phyloP scores from a whole-genome alignment of 495 filamentous ascomycete genomes.

The Pyronema domesticum region DNA sequence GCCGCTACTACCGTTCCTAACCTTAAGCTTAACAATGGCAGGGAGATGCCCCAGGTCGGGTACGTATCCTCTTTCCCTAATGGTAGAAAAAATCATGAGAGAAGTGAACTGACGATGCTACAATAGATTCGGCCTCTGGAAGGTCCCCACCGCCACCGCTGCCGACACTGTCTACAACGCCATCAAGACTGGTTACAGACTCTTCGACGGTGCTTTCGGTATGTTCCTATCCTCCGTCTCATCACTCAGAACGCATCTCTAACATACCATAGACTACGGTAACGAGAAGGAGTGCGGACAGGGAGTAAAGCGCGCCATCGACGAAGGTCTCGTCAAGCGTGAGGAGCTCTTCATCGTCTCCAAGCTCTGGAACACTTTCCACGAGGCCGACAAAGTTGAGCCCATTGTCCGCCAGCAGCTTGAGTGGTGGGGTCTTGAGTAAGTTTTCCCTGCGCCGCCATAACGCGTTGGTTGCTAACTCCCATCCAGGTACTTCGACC shows the following conservation, averaged over 20 bases:
- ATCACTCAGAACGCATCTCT: too few relatives aligned
- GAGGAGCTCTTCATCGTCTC: constrained; percentile 80
- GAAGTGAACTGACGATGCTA: neutral
- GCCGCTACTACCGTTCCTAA: constrained; percentile 30
- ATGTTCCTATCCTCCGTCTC: too few relatives aligned
- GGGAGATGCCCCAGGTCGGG: constrained; percentile 77
- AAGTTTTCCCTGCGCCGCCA: too few relatives aligned
- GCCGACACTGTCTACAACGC: constrained; percentile 73
- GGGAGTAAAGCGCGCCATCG: constrained; percentile 71
- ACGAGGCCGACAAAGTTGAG: constrained; percentile 54
- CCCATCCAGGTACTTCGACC: constrained; percentile 5
- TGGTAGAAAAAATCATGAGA: too few relatives aligned
- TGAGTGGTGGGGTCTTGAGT: constrained; percentile 63
- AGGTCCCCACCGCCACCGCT: constrained; percentile 60
- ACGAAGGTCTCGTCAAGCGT: constrained; percentile 69
- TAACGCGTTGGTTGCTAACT: constrained; percentile 36
- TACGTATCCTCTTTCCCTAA: neutral
- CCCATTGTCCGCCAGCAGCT: constrained; percentile 57
- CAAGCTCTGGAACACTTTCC: constrained; percentile 87
- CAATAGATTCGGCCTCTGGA: constrained; percentile 50
- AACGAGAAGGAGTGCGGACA: constrained; percentile 74
- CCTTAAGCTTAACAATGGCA: constrained; percentile 63
- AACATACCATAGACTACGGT: constrained; percentile 48
- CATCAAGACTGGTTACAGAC: constrained; percentile 72
- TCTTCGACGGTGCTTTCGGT: constrained; percentile 80